Conservation (phyloP, 2,329 filamentous ascomycete species). For the Phyllosticta citriasiana region DNA sequence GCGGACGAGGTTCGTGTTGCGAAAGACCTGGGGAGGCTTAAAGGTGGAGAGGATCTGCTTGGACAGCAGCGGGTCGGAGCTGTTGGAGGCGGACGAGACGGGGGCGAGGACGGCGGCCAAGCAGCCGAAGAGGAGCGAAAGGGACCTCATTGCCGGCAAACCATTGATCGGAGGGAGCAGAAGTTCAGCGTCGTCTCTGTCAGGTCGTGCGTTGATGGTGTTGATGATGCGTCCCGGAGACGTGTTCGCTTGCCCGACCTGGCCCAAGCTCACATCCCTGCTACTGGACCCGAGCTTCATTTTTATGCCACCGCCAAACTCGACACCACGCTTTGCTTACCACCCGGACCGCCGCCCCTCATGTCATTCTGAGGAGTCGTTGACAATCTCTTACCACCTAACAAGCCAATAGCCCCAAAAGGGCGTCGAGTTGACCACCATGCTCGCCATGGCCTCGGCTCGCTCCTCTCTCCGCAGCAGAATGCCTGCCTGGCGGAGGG, state of each 20-base stretch:
- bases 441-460: conserved; percentile 8
- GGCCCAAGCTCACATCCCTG: conserved; percentile 14
- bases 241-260: conserved; percentile 24
- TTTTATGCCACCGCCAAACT: conserved; percentile 10
- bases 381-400: neutral
- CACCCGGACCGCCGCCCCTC: neutral
- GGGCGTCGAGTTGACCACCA: neutral
- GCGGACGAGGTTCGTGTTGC: conserved; percentile 85
- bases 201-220: conserved; percentile 12
- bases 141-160: conserved; percentile 31
- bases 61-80: conserved; percentile 46
- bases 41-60: conserved; percentile 48
- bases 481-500: conserved; percentile 1
- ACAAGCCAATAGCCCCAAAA: too few species aligned
- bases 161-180: conserved; percentile 19
- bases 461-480: neutral
- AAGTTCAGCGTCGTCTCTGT: conserved; percentile 11
- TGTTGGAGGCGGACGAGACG: conserved; percentile 47
- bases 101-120: conserved; percentile 46
- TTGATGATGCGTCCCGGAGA: conserved; percentile 22
- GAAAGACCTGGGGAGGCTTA: conserved; percentile 81
- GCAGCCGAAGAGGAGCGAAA: conserved; percentile 28
- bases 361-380: too few species aligned
- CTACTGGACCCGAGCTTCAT: neutral
- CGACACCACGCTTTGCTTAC: conserved; percentile 13